Evolutionary conservation across 768 basidiomycete genomes (phyloP).

Genomic region (Lenzites betulinus): DNA sequence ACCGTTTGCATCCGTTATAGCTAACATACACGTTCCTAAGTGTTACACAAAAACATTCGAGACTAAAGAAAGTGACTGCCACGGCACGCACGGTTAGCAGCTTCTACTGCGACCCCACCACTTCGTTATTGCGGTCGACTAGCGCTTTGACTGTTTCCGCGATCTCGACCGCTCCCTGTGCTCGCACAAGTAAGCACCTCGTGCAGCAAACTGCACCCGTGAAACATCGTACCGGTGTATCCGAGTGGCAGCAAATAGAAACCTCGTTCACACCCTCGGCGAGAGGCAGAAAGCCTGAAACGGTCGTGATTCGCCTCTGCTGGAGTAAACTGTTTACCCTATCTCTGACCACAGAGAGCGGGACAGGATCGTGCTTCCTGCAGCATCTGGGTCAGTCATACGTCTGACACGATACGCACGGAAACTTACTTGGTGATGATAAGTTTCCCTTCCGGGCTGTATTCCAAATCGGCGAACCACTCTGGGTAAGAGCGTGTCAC

Average conservation of each 20-base stretch:
- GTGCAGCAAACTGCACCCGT: background rate
- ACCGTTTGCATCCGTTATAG: no score
- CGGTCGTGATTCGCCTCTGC: slow-evolving; percentile 50
- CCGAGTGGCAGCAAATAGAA: slow-evolving; percentile 67
- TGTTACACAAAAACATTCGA: no score
- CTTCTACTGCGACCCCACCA: background rate
- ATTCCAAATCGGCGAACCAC: slow-evolving; percentile 70
- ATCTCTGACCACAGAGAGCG: slow-evolving; percentile 42
- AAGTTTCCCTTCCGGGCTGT: slow-evolving; percentile 55
- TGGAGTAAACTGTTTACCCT: slow-evolving; percentile 50
- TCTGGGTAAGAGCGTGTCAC: slow-evolving; percentile 47
- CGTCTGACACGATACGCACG: background rate
- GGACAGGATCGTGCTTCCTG: slow-evolving; percentile 54
- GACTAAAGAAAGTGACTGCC: no score
- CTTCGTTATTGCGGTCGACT: slow-evolving; percentile 55
- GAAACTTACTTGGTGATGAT: slow-evolving; percentile 55
- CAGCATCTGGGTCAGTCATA: background rate
- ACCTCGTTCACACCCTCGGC: slow-evolving; percentile 49
- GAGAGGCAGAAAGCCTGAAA: slow-evolving; percentile 44
- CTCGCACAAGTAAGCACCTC: background rate
- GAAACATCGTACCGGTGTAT: slow-evolving; percentile 50
- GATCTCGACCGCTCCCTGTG: slow-evolving; percentile 55
- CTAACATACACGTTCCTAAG: no score
- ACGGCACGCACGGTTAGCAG: no score
- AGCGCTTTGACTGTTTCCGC: slow-evolving; percentile 52